phyloP scores from a whole-genome alignment of 2,329 filamentous ascomycete species.

The Hymenoscyphus infarciens region DNA sequence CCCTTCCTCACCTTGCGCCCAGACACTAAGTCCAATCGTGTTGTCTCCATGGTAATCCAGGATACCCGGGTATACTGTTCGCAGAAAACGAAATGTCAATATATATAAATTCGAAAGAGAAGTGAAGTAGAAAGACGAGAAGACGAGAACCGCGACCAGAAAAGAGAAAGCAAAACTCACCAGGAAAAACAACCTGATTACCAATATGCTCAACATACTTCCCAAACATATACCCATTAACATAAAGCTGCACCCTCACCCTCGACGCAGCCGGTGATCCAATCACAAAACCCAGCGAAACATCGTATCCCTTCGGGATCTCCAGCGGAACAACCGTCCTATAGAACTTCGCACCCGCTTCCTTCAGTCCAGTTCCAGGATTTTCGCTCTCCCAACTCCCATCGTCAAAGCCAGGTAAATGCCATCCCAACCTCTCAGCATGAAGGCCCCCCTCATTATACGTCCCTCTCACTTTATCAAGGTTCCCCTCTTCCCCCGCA shows the following conservation, averaged over 20 bases:
- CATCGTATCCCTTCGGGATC: constrained; percentile 50
- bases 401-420: constrained; percentile 54
- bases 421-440: constrained; percentile 56
- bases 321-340: constrained; percentile 49
- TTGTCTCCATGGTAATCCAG: constrained; percentile 57
- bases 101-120: constrained; percentile 36
- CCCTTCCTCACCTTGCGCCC: constrained; percentile 43
- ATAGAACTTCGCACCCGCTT: constrained; percentile 54
- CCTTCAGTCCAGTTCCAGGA: constrained; percentile 40
- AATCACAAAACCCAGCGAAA: constrained; percentile 53
- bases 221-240: constrained; percentile 65
- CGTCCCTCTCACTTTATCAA: constrained; percentile 54
- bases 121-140: neutral
- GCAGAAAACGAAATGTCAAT: constrained; percentile 42
- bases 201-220: constrained; percentile 58
- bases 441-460: constrained; percentile 57
- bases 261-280: constrained; percentile 42
- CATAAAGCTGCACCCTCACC: constrained; percentile 53
- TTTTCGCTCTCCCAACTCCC: constrained; percentile 39
- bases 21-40: constrained; percentile 54
- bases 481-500: constrained; percentile 48
- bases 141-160: neutral
- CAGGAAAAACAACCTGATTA: constrained; percentile 55
- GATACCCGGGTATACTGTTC: constrained; percentile 52
- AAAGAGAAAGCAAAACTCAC: constrained; percentile 11